Base-by-base conservation (phyloP, 805 yeast genomes). In the Lachancea meyersii region DNA sequence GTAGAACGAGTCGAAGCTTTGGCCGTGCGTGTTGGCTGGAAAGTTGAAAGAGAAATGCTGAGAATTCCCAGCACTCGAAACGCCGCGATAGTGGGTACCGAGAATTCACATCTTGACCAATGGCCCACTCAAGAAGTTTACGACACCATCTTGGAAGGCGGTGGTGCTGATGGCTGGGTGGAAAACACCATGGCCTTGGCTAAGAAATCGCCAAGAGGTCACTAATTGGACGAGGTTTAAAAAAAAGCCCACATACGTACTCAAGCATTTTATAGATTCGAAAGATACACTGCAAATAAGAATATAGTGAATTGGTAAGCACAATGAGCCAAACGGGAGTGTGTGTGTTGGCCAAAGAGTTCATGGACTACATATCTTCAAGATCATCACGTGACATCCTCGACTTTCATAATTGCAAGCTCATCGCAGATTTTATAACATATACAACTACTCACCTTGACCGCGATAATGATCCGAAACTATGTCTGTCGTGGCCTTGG, bases 21-120 rank as follows among this genome's bases (percentile, higher is more conserved):
- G 18, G 78, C 96, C 0, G 57, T 58, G 14, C 58, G 70, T 40
- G 78, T 77, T 53, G 97, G 97, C 0, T 91, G 97, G 97, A 65
- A 72, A 11, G 83, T 81, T 1, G 82, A 86, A 54, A 76, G 81
- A 52, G 97, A 91, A 60, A 82, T 84, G 83, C 65, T 91, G 35
- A 72, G 97, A 45, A 91, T 91, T 19, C 97, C 97, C 24, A 86
- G 96, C 45, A 91, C 97, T 0, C 70, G 97, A 60, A 91, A 91
- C 57, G 87, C 94, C 1, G 97, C 97, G 0, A 67, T 91, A 13
- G 79, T 91, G 38, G 96, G 95, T 0, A 71, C 75, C 40, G 63
- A 69, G 28, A 73, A 68, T 35, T 61, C 60, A 2, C 44, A 53
- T 9, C 51, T 61, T 9, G 68, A 46, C 8, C 35, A 45, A 3